Evolutionary conservation across 192 early-diverging fungal genomes (phyloP), one percentile per base, ranked within the genome.

Genomic region (Linnemannia zychae): DNA sequence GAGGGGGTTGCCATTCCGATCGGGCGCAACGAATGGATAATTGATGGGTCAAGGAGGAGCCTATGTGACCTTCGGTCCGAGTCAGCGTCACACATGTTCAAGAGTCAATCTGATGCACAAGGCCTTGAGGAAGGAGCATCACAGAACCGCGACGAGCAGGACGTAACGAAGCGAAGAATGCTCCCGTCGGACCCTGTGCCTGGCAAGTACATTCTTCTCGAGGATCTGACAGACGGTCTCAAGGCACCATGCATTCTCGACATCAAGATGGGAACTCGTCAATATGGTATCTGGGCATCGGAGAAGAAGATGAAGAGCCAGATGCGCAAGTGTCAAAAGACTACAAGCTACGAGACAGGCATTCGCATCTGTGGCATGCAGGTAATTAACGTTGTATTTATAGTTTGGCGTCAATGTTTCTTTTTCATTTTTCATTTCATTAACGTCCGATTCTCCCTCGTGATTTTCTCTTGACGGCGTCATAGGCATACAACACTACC

Each of bases 291-390:
- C 68, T 91, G 96, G 89, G 97, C 95, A 3, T 90, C 94, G 0
- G 88, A 91, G 18, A 93, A 93, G 57, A 99, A 99, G 83, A 90
- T 94, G 50, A 82, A 91, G 36, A 96, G 94, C 50, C 98, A 99
- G 87, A 97, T 95, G 50, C 87, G 91, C 53, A 99, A 99, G 87
- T 99, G 98, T 79, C 96, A 96, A 74, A 89, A 91, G 52, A 96
- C 97, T 13, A 99, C 99, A 12, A 97, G 96, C 87, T 95, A 95
- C 81, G 90, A 92, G 57, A 91, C 99, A 34, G 99, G 99, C 9
- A 96, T 98, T 70, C 92, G 98, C 1, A 96, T 99, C 70, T 99
- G 99, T 84, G 98, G 99, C 13, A 96, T 99, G 96, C 99, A 99
- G 92, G 96, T 95, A 85, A 85, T 87, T 65, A 44, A 37, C 37